Base-by-base conservation (phyloP, 2,329 filamentous ascomycete genomes). In the Cordyceps sp. region DNA sequence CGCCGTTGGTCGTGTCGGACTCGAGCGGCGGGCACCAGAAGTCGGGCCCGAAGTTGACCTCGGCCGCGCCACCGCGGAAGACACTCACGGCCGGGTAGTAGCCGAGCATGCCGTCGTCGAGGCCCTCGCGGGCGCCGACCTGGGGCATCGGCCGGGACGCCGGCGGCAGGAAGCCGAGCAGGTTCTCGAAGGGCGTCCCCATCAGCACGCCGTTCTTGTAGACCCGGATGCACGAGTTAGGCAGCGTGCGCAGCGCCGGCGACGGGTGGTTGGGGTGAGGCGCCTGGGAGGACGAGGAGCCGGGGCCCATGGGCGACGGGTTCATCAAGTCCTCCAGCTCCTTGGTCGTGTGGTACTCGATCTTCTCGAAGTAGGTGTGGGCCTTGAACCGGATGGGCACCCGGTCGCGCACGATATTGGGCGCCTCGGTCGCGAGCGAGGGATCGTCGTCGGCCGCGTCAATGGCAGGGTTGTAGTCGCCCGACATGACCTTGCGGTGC, bases 71-170 rank as follows among this genome's bases (percentile, higher is more conserved):
- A 32, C 86, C 88, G 28, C 81, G 76, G 57, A 94, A 96, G 16
- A 90, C 80, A 44, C 85, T 90, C 15, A 98, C 74, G 16, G 86
- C 83, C 2, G 90, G 90, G 48, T 93, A 93, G 57, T 98, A 98
- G 10, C 90, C 92, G 2, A 94, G 69, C 66, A 90, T 81, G 23
- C 88, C 90, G 47, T 98, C 90, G 48, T 98, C 90, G 38, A 93
- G 73, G 19, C 84, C 84, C 38, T 90, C 80, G 31, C 90, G 66
- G 14, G 82, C 84, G 10, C 81, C 83, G 26, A 78, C 67, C 40
- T 80, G 74, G 6, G 68, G 59, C 37, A 74, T 69, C 5, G 79
- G 78, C 37, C 73, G 75, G 5, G 83, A 93, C 1, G 90, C 86
- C 0, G 86, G 88, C 0, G 90, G 90, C 1, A 98, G 62, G 55